Evolutionary conservation across 495 filamentous ascomycete genomes (phyloP).

Genomic region (Penicillium odoratum): DNA sequence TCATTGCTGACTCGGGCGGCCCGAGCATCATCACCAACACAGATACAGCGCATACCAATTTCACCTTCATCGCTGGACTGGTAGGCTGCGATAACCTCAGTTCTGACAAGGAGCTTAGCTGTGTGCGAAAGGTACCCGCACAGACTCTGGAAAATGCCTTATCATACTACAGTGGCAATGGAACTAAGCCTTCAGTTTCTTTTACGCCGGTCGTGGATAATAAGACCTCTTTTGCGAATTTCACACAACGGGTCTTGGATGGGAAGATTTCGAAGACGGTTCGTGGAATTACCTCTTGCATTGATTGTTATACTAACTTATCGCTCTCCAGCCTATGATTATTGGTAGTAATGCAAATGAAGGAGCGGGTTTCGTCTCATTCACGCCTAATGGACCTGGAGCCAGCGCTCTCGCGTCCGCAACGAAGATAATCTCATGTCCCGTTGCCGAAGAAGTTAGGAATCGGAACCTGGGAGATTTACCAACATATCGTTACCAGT

Average conservation of each 20-base stretch:
- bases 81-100: constrained; percentile 14
- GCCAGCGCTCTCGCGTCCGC: constrained; percentile 4
- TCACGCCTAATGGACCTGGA: constrained; percentile 16
- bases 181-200: constrained; percentile 11
- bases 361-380: constrained; percentile 19
- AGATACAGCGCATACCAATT: constrained; percentile 16
- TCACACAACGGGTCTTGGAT: constrained; percentile 13
- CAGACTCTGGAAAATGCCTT: constrained; percentile 8
- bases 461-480: constrained; percentile 9
- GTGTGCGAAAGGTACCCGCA: constrained; percentile 14
- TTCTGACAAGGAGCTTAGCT: constrained; percentile 12
- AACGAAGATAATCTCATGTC: constrained; percentile 17
- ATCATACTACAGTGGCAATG: constrained; percentile 10
- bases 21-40: constrained; percentile 2
- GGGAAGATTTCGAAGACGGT: constrained; percentile 18
- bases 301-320: too few species aligned
- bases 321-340: not conserved
- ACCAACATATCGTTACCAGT: constrained; percentile 42
- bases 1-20: constrained; percentile 19
- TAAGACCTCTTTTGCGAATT: constrained; percentile 17
- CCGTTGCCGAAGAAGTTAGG: constrained; percentile 14
- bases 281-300: not conserved
- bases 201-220: constrained; percentile 21
- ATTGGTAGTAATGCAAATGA: constrained; percentile 21
- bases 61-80: constrained; percentile 18